Conservation (phyloP, 1,284 basidiomycete genomes). For the Trichosporon sp. region DNA sequence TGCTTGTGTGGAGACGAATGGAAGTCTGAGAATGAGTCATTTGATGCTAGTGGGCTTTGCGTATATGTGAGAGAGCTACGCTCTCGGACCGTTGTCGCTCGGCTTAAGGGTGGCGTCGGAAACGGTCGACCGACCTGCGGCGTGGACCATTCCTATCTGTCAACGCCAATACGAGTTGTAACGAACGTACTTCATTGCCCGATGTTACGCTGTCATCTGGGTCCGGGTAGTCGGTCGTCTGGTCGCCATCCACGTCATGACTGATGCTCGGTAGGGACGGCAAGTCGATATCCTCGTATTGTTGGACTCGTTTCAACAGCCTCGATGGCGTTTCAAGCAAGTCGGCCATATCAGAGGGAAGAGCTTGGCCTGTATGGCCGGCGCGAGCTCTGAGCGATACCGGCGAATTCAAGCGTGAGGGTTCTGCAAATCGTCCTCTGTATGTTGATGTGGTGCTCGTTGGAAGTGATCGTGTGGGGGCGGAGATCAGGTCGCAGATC, state of each 20-base stretch:
- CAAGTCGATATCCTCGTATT: constrained; percentile 41
- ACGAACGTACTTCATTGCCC: background rate
- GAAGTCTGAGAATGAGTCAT: background rate
- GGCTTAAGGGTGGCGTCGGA: background rate
- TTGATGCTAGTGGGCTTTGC: background rate
- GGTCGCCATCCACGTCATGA: constrained; percentile 29
- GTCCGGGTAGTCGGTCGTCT: background rate
- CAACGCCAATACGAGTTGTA: background rate
- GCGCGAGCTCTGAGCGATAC: background rate
- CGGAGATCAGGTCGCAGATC: no score
- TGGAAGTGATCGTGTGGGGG: no score
- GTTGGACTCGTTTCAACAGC: constrained; percentile 36
- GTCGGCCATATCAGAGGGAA: constrained; percentile 24
- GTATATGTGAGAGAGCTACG: background rate
- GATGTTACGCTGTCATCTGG: background rate
- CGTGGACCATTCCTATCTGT: background rate
- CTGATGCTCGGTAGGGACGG: constrained; percentile 43
- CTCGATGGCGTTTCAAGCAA: constrained; percentile 35
- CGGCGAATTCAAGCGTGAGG: background rate
- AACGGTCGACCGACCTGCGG: background rate
- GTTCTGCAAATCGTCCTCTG: background rate
- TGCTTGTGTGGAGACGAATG: background rate
- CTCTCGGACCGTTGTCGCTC: no score
- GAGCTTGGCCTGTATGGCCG: background rate
- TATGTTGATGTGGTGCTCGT: background rate